Base-by-base conservation (phyloP, 2,329 filamentous ascomycete species). In the Eutypa lata region DNA sequence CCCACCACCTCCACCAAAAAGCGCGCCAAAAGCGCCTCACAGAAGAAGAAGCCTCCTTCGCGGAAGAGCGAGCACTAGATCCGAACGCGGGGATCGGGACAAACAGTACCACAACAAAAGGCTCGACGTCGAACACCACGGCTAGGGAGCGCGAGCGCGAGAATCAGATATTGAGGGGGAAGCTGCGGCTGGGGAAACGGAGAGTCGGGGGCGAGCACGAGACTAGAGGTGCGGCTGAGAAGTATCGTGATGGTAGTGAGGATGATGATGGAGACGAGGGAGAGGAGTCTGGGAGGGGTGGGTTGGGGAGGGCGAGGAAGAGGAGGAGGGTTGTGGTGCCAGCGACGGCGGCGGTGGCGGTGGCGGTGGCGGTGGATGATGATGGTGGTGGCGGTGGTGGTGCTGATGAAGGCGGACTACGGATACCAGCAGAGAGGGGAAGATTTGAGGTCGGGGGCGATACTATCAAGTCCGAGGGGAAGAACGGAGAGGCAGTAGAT, bases 231-330 rank as follows among this genome's bases (percentile, higher is more conserved):
- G n/a, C n/a, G n/a, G n/a, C n/a, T n/a, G n/a, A 18, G 13, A 18
- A 38, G 3, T 3, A 22, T 24, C 22, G 19, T 54, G 37, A 19
- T 35, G 45, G 43, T 49, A 57, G 35, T 49, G 50, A 44, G 53
- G 52, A 57, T 28, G 49, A 35, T 18, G 54, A 53, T 37, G 56
- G 61, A 14, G 60, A 60, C 31, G 65, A 61, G 24, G 66, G 68
- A 28, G 65, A 68, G 43, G 66, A 68, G 51, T 50, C 61, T 5
- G 67, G 67, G 24, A 64, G 67, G 47, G 61, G 66, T 52, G 66
- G 60, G 31, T 54, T 69, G 6, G 67, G 66, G 8, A 53, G 66
- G 45, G 60, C 57, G n/a, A 70, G 66, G 60, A 67, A 61, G 53
- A 46, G 16, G 55, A 40, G 21, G 31, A 28, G 8, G n/a, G 53